A percentile compares a stretch with the other conserved stretches of the same genome.
phyloP scores from a whole-genome alignment of 2,329 filamentous ascomycete genomes.

The Ilyonectria robusta region DNA sequence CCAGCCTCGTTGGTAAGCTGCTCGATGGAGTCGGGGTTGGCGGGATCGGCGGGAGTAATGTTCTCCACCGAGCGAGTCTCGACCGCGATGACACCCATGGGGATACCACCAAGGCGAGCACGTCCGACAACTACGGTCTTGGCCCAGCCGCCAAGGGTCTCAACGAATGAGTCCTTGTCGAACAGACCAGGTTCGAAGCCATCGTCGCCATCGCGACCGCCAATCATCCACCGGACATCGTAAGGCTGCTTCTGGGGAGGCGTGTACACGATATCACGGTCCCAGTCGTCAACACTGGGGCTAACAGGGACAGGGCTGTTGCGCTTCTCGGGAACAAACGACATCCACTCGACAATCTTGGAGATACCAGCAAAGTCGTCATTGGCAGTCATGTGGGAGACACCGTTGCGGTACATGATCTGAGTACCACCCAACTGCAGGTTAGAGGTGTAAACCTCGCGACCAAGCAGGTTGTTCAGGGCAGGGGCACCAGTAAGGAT shows the following conservation, averaged over 20 bases:
- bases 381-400: slow-evolving; percentile 97
- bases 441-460: slow-evolving; percentile 99
- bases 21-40: slow-evolving; percentile 98
- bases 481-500: slow-evolving; percentile 97
- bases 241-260: slow-evolving; percentile 87
- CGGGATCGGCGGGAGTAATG: slow-evolving; percentile 94
- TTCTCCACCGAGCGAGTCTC: slow-evolving; percentile 98
- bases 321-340: slow-evolving; percentile 96
- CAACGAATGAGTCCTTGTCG: slow-evolving; percentile 96
- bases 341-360: slow-evolving; percentile 98
- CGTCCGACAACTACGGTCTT: slow-evolving; percentile 96
- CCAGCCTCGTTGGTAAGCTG: slow-evolving; percentile 95
- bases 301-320: slow-evolving; percentile 93
- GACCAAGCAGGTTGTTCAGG: slow-evolving; percentile 97
- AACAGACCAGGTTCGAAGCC: slow-evolving; percentile 91
- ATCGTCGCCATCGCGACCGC: slow-evolving; percentile 84
- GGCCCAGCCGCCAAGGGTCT: slow-evolving; percentile 97
- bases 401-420: slow-evolving; percentile 99
- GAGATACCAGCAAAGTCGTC: slow-evolving; percentile 98
- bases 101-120: slow-evolving; percentile 95
- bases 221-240: slow-evolving; percentile 95
- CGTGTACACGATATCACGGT: slow-evolving; percentile 90
- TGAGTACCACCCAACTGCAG: slow-evolving; percentile 99
- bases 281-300: slow-evolving; percentile 88
- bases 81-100: slow-evolving; percentile 97